These are phyloP conservation scores for Erigeron canadensis DNA, from an alignment of 129 eudicot genomes.

Conservation along the genomic window DNA sequence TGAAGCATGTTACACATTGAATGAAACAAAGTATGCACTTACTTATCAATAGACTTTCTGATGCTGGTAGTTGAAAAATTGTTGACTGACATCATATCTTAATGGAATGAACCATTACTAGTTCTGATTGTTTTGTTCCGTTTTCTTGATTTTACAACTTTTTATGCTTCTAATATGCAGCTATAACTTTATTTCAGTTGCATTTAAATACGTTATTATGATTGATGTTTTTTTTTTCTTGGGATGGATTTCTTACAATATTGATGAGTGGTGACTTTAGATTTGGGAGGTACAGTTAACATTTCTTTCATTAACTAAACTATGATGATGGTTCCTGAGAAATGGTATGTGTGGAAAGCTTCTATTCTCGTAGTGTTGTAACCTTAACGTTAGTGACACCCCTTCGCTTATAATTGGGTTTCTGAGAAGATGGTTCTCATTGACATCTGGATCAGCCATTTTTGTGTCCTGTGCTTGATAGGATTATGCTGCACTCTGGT, in stretches of 20 bases:
- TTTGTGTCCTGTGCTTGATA: slow-evolving; percentile 1
- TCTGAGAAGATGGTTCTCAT: neutral
- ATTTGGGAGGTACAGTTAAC: neutral
- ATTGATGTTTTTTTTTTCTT: too few species aligned
- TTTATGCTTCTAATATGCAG: neutral
- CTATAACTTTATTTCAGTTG: neutral
- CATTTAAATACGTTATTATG: neutral
- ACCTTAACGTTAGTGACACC: slow-evolving; percentile 12
- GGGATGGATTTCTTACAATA: too few species aligned
- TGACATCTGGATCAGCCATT: neutral
- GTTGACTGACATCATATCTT: neutral
- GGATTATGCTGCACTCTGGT: neutral
- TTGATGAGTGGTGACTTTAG: too few species aligned
- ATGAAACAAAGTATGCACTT: neutral
- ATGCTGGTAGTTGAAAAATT: neutral
- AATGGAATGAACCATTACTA: neutral
- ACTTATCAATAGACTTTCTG: neutral
- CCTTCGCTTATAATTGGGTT: neutral
- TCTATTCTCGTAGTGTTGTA: neutral
- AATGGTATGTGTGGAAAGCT: neutral
- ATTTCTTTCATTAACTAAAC: neutral
- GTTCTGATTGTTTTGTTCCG: neutral
- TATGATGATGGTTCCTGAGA: neutral
- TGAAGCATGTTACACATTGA: neutral
- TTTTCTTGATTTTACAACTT: neutral